These are phyloP conservation scores for Fusarium robinianum DNA, from an alignment of 2,329 filamentous ascomycete species.

Conservation along the genomic window DNA sequence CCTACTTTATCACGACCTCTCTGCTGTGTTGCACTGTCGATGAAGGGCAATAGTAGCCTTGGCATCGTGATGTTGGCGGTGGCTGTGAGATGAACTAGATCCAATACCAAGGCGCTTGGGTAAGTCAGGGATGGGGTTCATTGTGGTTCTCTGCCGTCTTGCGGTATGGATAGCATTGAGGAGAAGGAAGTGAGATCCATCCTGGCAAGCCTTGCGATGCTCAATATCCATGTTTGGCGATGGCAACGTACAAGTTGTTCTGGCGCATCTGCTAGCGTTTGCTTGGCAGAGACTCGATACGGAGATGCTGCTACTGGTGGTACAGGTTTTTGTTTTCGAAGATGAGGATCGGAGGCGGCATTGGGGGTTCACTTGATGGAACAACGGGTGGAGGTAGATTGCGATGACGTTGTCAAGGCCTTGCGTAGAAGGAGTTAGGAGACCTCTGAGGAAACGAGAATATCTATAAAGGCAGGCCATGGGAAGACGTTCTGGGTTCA, in stretches of 20 bases:
- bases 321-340: neutral
- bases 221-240: neutral
- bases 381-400: conserved; percentile 4
- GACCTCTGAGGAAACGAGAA: neutral
- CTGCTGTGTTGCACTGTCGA: neutral
- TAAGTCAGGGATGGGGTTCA: conserved; percentile 9
- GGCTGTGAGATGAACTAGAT: conserved; percentile 22
- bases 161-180: no score
- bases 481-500: neutral
- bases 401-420: conserved; percentile 16
- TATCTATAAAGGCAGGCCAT: conserved; percentile 26
- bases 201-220: no score
- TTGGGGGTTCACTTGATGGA: conserved; percentile 5
- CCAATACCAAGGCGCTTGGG: conserved; percentile 16
- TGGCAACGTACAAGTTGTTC: conserved; percentile 8
- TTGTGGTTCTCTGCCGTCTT: conserved; percentile 2
- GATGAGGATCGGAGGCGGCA: conserved; percentile 7
- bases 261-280: conserved; percentile 16
- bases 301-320: neutral
- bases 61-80: conserved; percentile 15
- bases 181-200: no score
- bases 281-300: no score
- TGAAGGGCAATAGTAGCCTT: conserved; percentile 10
- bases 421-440: neutral
- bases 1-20: neutral